These are phyloP conservation scores for Epichloe elymi DNA, from an alignment of 2,329 filamentous ascomycete species.

Conservation along the genomic window DNA sequence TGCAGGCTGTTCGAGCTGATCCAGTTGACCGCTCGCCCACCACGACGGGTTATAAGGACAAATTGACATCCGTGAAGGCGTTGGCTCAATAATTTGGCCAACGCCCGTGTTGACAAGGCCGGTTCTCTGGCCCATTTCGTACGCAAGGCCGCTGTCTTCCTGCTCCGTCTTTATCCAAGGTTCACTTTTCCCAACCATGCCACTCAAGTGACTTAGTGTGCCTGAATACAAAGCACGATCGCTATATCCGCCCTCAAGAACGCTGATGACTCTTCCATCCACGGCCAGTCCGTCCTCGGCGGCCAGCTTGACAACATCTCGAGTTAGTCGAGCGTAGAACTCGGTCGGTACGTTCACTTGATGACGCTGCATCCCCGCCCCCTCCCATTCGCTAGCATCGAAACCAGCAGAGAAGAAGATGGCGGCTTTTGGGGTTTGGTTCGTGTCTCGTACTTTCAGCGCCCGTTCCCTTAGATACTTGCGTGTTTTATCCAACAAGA, in stretches of 20 bases:
- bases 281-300: conserved; percentile 65
- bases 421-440: conserved; percentile 60
- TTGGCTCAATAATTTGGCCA: conserved; percentile 7
- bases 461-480: conserved; percentile 64
- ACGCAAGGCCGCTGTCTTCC: conserved; percentile 32
- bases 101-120: conserved; percentile 24
- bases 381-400: conserved; percentile 92
- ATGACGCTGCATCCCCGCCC: conserved; percentile 86
- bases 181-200: conserved; percentile 48
- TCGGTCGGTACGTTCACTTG: conserved; percentile 91
- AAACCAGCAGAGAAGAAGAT: conserved; percentile 96
- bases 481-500: conserved; percentile 70
- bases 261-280: conserved; percentile 79
- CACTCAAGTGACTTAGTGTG: conserved; percentile 79
- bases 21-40: conserved; percentile 56
- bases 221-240: conserved; percentile 82
- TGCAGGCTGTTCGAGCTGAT: conserved; percentile 52
- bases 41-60: conserved; percentile 52
- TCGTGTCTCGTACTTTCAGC: conserved; percentile 43
- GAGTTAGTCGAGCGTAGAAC: conserved; percentile 85
- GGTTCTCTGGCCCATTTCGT: conserved; percentile 44
- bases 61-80: conserved; percentile 12
- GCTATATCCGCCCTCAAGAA: conserved; percentile 92
- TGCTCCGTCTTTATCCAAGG: conserved; percentile 22
- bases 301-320: conserved; percentile 71